Conservation (phyloP, 352 stramenopile genomes). For the Albugo candida region DNA sequence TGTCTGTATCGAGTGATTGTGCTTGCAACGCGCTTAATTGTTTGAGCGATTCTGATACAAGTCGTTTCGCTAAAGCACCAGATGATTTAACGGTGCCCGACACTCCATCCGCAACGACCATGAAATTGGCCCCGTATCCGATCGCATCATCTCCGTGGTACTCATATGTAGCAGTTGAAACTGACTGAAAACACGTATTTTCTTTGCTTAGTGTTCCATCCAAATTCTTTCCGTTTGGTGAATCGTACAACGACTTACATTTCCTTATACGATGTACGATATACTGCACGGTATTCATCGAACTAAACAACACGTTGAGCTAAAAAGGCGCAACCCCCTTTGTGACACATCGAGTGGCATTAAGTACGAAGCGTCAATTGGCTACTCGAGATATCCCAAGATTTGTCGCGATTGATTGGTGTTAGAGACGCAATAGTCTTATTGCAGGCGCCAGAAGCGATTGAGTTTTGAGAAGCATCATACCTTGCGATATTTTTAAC, state of each 20-base stretch:
- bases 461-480: too few species aligned
- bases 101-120: slow-evolving; percentile 73
- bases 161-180: slow-evolving; percentile 49
- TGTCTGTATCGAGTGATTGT: slow-evolving; percentile 14
- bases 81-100: slow-evolving; percentile 73
- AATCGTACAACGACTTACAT: slow-evolving; percentile 1
- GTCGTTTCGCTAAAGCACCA: slow-evolving; percentile 50
- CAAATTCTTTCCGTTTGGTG: too few species aligned
- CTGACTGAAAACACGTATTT: slow-evolving; percentile 37
- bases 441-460: too few species aligned
- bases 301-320: too few species aligned
- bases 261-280: slow-evolving; percentile 52
- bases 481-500: too few species aligned
- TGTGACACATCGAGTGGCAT: too few species aligned
- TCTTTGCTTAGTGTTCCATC: too few species aligned
- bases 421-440: too few species aligned
- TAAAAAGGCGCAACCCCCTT: too few species aligned
- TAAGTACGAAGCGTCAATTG: too few species aligned
- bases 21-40: slow-evolving; percentile 52
- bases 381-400: too few species aligned
- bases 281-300: slow-evolving; percentile 44
- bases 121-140: slow-evolving; percentile 66
- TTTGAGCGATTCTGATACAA: slow-evolving; percentile 56
- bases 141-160: slow-evolving; percentile 77
- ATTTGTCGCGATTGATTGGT: too few species aligned